phyloP scores from a whole-genome alignment of 1,139 yeast species.

The Scheffersomyces titani region DNA sequence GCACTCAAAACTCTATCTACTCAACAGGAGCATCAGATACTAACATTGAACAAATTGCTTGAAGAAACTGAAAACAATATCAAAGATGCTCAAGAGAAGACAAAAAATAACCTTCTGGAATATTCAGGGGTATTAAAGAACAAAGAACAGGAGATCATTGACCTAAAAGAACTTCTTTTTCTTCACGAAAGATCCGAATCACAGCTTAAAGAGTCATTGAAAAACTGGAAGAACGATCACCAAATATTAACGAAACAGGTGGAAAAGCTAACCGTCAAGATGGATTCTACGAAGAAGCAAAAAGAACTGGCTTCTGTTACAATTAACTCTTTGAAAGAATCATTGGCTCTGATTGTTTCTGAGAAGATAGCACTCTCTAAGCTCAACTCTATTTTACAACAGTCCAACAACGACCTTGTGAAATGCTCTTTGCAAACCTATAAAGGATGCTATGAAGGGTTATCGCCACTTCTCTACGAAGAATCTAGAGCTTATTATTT shows the following conservation, averaged over 20 bases:
- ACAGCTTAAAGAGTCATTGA: neutral
- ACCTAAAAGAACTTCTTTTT: neutral
- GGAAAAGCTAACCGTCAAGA: neutral
- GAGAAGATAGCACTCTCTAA: neutral
- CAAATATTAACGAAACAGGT: neutral
- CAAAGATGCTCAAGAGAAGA: neutral
- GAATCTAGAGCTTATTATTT: conserved; percentile 19
- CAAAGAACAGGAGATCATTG: neutral
- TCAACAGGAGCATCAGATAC: neutral
- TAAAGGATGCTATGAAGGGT: conserved; percentile 3
- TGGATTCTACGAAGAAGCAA: neutral
- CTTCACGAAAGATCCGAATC: neutral
- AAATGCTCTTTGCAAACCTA: neutral
- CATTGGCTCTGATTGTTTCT: neutral
- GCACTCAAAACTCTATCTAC: neutral
- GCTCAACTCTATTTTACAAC: neutral
- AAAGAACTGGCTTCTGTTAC: neutral
- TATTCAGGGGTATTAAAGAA: neutral
- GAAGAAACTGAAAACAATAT: neutral
- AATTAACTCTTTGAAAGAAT: neutral
- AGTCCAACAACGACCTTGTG: neutral
- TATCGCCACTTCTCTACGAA: conserved; percentile 21
- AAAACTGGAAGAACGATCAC: neutral
- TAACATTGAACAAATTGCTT: neutral
- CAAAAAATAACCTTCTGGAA: neutral